Evolutionary conservation across 768 basidiomycete species (phyloP), one percentile per base, ranked within the genome.

Genomic region (Russula virescens): DNA sequence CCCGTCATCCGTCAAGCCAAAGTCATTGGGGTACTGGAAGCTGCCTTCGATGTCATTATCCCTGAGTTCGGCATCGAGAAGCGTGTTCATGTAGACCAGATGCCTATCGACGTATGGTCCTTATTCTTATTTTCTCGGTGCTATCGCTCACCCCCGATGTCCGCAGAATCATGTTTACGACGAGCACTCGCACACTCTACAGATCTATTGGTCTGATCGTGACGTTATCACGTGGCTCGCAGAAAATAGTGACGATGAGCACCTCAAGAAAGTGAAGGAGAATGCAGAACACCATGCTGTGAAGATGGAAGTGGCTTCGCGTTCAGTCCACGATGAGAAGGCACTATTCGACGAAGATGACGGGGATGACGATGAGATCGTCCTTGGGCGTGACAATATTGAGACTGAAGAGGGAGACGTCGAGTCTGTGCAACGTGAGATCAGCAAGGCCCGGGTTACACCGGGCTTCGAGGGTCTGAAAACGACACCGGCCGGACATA

Each of bases 21-120:
- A 68, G 96, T 99, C 62, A 89, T 95, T 49, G 89, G 89, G 62
- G 96, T 99, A 35, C 81, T 98, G n/a, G 97, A 99, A 71, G 90
- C 93, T 55, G 97, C 97, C 1, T 98, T 98, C 69, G 97, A 99
- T 71, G 96, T 99, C 31, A 77, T 96, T 35, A 86, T 98, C 14
- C 90, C 93, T 46, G 97, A 98, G 73, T 98, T 98, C 71, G 93
- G 96, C 35, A 98, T 99, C 68, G 97, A 99, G 78, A 99, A 99
- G 79, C 84, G 97, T 42, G 95, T 98, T 3, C 97, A 98, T 70
- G 92, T 95, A 46, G 97, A 98, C 72, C 94, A 98, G 76, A 97
- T 99, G 92, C 96, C 97, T 26, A 92, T 97, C 62, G 93, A 97
- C 67, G 93, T 94, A 71, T 76, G 87, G 75, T 10, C 50, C 14